Base-by-base conservation (phyloP, 768 basidiomycete genomes). In the Dendrothele bispora region DNA sequence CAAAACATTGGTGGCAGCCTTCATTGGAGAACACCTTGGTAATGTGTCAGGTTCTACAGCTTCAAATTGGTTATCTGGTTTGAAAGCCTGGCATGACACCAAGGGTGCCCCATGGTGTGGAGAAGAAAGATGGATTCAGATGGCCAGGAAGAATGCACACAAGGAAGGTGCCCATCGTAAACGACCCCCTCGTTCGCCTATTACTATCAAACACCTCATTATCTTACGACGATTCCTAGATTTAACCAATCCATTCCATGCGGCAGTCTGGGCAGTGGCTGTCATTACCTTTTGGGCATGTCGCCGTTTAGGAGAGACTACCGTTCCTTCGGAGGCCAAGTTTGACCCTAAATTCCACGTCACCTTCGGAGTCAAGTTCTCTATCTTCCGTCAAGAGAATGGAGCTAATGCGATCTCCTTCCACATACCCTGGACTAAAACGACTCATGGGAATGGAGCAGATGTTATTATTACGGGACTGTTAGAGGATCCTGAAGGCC, bases 11-110 rank as follows among this genome's bases (percentile, higher is more conserved):
- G 29, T 72, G 2, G 39, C 61, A 7, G 40, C 54, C 10, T 74
- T 74, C 27, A 40, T 56, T 1, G 59, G 64, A 1, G 37, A 52
- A 0, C 43, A 38, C 1, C n/a, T n/a, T n/a, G n/a, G n/a, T n/a
- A n/a, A n/a, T n/a, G n/a, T n/a, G n/a, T n/a, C n/a, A n/a, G n/a
- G n/a, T n/a, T n/a, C n/a, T n/a, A n/a, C n/a, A n/a, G n/a, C n/a
- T n/a, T n/a, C n/a, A n/a, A n/a, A n/a, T n/a, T 72, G 71, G 66
- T 27, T 72, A 0, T 55, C 64, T 0, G 61, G 67, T 0, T 35
- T 71, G 0, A 47, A 60, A 1, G 56, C 59, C 7, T 72, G 68
- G 63, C 67, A 72, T 32, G 37, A 41, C 8, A 15, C 57, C 26
- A 58, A 70, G 25, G 61, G 59, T 27, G 68, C 66, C 3, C 52